phyloP scores from a whole-genome alignment of 1,139 yeast genomes.

The Magnusiomyces ingens region DNA sequence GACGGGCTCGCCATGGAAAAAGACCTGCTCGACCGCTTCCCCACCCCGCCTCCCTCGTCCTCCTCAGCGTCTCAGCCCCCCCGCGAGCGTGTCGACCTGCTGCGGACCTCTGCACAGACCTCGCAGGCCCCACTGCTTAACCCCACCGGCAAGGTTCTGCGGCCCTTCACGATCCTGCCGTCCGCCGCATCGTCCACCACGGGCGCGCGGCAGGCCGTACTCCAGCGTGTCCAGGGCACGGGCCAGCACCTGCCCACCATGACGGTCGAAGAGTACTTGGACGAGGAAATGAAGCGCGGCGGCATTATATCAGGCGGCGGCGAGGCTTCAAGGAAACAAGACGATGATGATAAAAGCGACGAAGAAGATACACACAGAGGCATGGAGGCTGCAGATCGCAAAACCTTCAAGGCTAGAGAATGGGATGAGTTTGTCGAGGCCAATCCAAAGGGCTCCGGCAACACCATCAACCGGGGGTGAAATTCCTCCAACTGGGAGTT shows the following conservation, averaged over 20 bases:
- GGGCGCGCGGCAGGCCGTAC: conserved; percentile 44
- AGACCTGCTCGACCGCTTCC: too few species aligned
- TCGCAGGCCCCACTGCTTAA: conserved; percentile 30
- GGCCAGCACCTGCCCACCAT: conserved; percentile 93
- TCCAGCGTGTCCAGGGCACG: conserved; percentile 71
- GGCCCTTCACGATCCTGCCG: conserved; percentile 73
- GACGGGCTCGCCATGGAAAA: conserved; percentile 9
- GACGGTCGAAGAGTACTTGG: conserved; percentile 88
- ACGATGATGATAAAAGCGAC: conserved; percentile 41
- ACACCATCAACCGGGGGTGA: conserved; percentile 70
- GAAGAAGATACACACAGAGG: conserved; percentile 49
- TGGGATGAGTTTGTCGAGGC: conserved; percentile 95
- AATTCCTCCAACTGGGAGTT: too few species aligned
- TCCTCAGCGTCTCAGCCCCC: too few species aligned
- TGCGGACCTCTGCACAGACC: neutral
- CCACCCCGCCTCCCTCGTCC: too few species aligned
- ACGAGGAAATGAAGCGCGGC: conserved; percentile 78
- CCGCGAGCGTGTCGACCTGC: too few species aligned
- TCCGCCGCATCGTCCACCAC: conserved; percentile 23
- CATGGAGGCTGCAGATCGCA: conserved; percentile 37
- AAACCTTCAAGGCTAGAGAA: conserved; percentile 59
- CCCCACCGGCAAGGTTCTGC: conserved; percentile 61
- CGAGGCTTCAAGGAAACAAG: conserved; percentile 31
- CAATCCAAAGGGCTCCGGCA: conserved; percentile 77
- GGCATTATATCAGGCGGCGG: conserved; percentile 57